A percentile compares a stretch with the other conserved stretches of the same genome.
Evolutionary conservation across 139 green algal genomes (phyloP).

Genomic region (Eudorina sp.): DNA sequence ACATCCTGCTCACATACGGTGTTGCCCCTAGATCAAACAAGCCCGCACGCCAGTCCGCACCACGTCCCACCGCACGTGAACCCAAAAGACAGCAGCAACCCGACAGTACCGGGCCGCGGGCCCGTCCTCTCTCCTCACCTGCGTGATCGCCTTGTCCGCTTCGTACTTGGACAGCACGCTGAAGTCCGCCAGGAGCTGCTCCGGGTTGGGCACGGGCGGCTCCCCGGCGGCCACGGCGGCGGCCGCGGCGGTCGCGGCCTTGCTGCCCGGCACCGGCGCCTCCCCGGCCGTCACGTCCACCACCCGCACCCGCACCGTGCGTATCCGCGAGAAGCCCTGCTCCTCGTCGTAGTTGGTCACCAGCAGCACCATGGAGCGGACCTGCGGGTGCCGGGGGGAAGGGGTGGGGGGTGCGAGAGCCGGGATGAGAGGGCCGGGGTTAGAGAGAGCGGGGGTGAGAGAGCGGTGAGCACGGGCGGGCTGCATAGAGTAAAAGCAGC

Average conservation of each 20-base stretch:
- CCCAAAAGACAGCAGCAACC: no score
- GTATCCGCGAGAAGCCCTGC: constrained; percentile 42
- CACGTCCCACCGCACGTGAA: no score
- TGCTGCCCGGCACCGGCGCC: constrained; percentile 11
- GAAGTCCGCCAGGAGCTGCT: constrained; percentile 45
- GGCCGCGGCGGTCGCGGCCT: background rate
- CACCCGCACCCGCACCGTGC: constrained; percentile 36
- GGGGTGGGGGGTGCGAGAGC: background rate
- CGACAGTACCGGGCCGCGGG: no score
- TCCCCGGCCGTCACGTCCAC: constrained; percentile 30
- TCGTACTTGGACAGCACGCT: constrained; percentile 51
- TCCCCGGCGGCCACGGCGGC: background rate
- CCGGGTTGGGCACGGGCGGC: constrained; percentile 1
- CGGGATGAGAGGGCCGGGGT: background rate
- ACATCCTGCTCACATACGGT: no score
- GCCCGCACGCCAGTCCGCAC: no score
- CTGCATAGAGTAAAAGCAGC: no score
- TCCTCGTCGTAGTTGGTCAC: constrained; percentile 60
- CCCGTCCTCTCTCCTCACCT: constrained; percentile 12
- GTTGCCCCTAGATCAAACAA: no score
- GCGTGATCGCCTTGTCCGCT: constrained; percentile 44
- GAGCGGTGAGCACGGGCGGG: no score
- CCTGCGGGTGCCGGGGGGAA: background rate
- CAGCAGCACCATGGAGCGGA: constrained; percentile 53
- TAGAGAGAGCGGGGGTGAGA: no score